A percentile compares a stretch with the other conserved stretches of the same genome.
Evolutionary conservation across 352 stramenopile genomes (phyloP).

Genomic region (Pythium grandisporangium): DNA sequence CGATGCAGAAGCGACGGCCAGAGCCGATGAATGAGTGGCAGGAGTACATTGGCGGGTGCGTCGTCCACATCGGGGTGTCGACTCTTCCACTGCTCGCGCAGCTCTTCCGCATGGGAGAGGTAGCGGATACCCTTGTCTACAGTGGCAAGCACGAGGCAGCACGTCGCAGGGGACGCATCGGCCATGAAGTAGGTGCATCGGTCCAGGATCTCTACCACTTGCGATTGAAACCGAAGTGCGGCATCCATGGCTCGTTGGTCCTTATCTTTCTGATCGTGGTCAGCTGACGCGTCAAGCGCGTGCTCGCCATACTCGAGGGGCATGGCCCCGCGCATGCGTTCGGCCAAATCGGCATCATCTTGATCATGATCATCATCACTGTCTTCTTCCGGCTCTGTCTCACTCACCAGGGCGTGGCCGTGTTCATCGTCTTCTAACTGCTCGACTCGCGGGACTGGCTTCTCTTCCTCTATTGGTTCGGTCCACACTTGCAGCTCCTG

Average conservation of each 20-base stretch:
- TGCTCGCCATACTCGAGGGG: slow-evolving; percentile 56
- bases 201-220: slow-evolving; percentile 69
- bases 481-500: not conserved
- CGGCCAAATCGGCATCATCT: not conserved
- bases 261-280: slow-evolving; percentile 14
- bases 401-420: not conserved
- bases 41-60: too few relatives aligned
- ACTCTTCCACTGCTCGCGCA: slow-evolving; percentile 24
- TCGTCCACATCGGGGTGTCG: too few relatives aligned
- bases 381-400: slow-evolving; percentile 3
- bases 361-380: too few relatives aligned
- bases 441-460: too few relatives aligned
- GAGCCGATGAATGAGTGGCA: slow-evolving; percentile 66
- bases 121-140: slow-evolving; percentile 54
- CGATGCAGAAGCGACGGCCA: slow-evolving; percentile 65
- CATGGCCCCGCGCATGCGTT: slow-evolving; percentile 53
- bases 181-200: slow-evolving; percentile 70
- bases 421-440: not conserved
- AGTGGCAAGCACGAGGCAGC: slow-evolving; percentile 64
- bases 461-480: not conserved
- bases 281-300: slow-evolving; percentile 13
- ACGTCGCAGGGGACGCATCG: slow-evolving; percentile 52
- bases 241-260: slow-evolving; percentile 10
- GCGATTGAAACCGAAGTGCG: slow-evolving; percentile 25
- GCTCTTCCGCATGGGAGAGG: too few relatives aligned